Conservation (phyloP, 331 rosid genomes). For the Acacia concinna region DNA sequence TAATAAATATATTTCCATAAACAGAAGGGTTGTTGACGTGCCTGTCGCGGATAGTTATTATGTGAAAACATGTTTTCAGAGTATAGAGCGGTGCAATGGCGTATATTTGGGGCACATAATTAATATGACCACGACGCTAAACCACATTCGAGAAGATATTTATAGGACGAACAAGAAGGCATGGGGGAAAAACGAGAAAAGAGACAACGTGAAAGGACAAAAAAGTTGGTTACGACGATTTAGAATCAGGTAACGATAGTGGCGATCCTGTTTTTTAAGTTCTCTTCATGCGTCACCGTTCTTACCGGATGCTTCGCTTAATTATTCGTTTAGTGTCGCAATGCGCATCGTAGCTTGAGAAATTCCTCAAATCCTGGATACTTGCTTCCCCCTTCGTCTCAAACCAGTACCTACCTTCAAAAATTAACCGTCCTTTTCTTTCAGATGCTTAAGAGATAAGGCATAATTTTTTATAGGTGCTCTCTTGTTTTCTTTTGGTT, state of each 20-base stretch:
- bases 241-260: neutral
- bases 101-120: neutral
- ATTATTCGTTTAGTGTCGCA: neutral
- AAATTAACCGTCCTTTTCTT: neutral
- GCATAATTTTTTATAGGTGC: neutral
- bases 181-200: neutral
- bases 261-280: neutral
- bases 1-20: neutral
- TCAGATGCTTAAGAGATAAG: neutral
- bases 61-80: too few relatives aligned
- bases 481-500: neutral
- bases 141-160: neutral
- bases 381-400: neutral
- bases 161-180: neutral
- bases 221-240: neutral
- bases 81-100: neutral
- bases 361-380: neutral
- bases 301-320: neutral
- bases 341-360: neutral
- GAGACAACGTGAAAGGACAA: neutral
- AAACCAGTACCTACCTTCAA: neutral
- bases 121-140: neutral
- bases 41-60: neutral
- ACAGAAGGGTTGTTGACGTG: neutral
- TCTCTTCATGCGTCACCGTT: neutral